Evolutionary conservation across 768 basidiomycete genomes (phyloP), one percentile per base, ranked within the genome.

Genomic region (Russula sp.): DNA sequence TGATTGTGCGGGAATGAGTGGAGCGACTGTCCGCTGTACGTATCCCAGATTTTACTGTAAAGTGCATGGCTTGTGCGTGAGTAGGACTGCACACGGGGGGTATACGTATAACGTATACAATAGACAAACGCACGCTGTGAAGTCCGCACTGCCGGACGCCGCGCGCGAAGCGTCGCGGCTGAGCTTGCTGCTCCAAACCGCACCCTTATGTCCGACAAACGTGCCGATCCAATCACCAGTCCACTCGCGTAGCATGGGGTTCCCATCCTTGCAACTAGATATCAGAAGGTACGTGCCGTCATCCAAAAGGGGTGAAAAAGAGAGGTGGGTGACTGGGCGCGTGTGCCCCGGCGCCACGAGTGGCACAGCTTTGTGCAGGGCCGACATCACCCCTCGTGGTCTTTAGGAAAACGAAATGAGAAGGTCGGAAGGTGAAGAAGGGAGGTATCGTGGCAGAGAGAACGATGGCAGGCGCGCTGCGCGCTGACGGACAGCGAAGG

Each of bases 1-100:
- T 98, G 97, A 70, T 94, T 90, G 74, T 99, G 97, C 13, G 93
- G 88, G 71, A 98, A 96, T n/a, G 96, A 97, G 69, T 97, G 91
- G 42, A 98, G 78, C 35, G 80, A 74, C n/a, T 84, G 78, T 61
- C 97, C 97, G 25, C 87, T 84, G 72, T 88, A 94, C 6, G 94
- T 91, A 75, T 98, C 92, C 94, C 94, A 98, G 67, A 98, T 82
- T 79, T 96, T 98, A 60, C 93, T 97, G 73, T 57, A 63, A 48
- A 53, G 63, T 65, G 60, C 67, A 66, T 18, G 32, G 32, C 11
- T 29, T 13, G 16, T 7, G 38, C 41, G 47, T 59, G 58, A 34
- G 53, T 29, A 13, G 25, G 29, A 36, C 38, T 49, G 55, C 53
- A 56, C 56, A 53, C 63, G 58, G 32, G 58, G 32, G 22, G 53